phyloP scores from a whole-genome alignment of 2,329 filamentous ascomycete species.

The Aspergillus viridinutans region DNA sequence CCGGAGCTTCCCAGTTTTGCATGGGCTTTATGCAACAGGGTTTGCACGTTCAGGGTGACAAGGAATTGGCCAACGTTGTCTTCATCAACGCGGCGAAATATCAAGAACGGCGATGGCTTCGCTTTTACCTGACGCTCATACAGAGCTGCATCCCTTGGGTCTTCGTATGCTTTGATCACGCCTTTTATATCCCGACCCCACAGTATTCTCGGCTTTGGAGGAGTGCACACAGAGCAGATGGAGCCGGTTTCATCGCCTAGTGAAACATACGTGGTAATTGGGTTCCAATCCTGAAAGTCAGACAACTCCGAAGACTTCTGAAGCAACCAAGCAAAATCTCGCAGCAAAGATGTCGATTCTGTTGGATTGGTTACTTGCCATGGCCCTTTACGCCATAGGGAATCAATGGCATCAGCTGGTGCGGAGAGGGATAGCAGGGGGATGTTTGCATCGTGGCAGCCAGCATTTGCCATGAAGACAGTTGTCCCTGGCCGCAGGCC shows the following conservation, averaged over 20 bases:
- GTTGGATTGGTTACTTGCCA: conserved; percentile 28
- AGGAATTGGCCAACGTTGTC: conserved; percentile 34
- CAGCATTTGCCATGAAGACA: conserved; percentile 11
- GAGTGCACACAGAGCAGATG: conserved; percentile 29
- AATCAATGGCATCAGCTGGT: conserved; percentile 14
- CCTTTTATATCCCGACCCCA: conserved; percentile 30
- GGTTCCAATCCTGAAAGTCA: conserved; percentile 28
- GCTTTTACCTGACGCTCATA: conserved; percentile 51
- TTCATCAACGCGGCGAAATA: conserved; percentile 32
- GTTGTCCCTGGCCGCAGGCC: conserved; percentile 14
- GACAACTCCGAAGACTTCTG: conserved; percentile 23
- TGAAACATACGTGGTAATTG: conserved; percentile 5
- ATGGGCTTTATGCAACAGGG: conserved; percentile 34
- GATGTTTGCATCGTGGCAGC: conserved; percentile 30
- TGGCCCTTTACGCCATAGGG: conserved; percentile 8
- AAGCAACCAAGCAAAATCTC: conserved; percentile 30
- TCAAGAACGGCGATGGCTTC: conserved; percentile 41
- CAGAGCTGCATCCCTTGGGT: conserved; percentile 46
- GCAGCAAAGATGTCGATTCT: conserved; percentile 22
- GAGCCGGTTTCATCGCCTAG: not conserved
- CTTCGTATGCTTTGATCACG: conserved; percentile 45
- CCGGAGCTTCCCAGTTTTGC: conserved; percentile 20
- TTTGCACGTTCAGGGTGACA: conserved; percentile 36
- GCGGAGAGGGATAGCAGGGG: conserved; percentile 27
- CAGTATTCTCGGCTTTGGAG: conserved; percentile 28